Evolutionary conservation across 805 yeast genomes (phyloP), one percentile per base, ranked within the genome.

Genomic region (Tetrapisispora iriomotensis): DNA sequence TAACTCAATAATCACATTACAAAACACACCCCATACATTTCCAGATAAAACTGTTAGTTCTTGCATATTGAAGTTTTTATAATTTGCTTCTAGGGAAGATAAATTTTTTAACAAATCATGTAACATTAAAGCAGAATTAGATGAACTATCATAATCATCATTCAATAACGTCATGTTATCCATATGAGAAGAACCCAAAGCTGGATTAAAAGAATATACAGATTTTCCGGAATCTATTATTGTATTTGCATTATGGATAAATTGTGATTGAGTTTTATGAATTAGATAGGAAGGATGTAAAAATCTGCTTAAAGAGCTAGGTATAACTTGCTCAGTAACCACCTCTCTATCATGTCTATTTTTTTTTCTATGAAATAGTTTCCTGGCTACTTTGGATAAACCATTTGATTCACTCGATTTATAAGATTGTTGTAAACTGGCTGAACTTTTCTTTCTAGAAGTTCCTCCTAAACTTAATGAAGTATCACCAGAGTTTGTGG

Each of bases 11-110:
- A 49, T 49, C 0, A 54, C 48, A 30, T 51, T 50, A 37, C 62
- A 54, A 38, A 47, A 54, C 2, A 57, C 55, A 4, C 57, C 54
- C 63, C 63, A 58, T 14, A 58, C 48, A 28, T 58, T 58, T 8
- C 53, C 54, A 29, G 54, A 47, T 17, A 60, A 37, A 1, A 56
- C 49, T 19, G 53, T 51, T 20, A 56, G 41, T 37, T 60, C 64
- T 33, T 54, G 58, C 4, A 46, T 32, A 13, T 46, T 50, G 29
- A 58, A 60, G 14, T 46, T 45, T 30, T 48, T 54, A 35, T 55
- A 58, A 36, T 58, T 60, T 2, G 54, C 53, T 34, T 54, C 60
- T 12, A 60, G 40, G 1, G 63, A 53, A 8, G 58, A 51, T 14
- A 60, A 21, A 41, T 56, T 58, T 34, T 56, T 58, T 33, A 60